Evolutionary conservation across 768 basidiomycete genomes (phyloP).

Genomic region (Termitomyces sp.): DNA sequence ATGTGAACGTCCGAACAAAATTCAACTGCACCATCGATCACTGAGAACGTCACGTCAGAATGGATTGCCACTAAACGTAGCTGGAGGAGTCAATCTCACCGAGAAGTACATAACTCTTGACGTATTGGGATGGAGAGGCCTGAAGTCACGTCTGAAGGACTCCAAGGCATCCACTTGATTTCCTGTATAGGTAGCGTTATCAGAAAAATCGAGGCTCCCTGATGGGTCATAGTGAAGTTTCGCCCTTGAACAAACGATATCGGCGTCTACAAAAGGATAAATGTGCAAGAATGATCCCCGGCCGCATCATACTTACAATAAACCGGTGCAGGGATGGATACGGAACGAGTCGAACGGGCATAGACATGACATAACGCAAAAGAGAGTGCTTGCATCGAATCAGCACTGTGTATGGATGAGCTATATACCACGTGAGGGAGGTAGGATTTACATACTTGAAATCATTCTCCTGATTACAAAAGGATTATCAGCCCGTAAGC

Average conservation of each 20-base stretch:
- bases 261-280: conserved; percentile 49
- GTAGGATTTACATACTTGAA: conserved; percentile 45
- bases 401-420: conserved; percentile 36
- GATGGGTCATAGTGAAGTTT: conserved; percentile 63
- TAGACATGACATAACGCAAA: conserved; percentile 80
- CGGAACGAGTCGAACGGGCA: conserved; percentile 76
- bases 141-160: conserved; percentile 48
- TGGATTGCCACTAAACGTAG: neutral
- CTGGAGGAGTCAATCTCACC: conserved; percentile 21
- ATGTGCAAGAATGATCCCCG: neutral
- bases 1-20: neutral
- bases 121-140: conserved; percentile 32
- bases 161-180: conserved; percentile 35
- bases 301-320: conserved; percentile 53
- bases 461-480: conserved; percentile 40
- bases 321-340: conserved; percentile 82
- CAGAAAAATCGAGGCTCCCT: conserved; percentile 37
- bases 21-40: neutral
- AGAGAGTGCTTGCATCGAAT: conserved; percentile 64
- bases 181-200: conserved; percentile 33
- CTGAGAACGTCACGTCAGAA: neutral
- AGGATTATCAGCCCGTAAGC: neutral
- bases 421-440: neutral
- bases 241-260: conserved; percentile 66
- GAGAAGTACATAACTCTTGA: conserved; percentile 38